phyloP scores from a whole-genome alignment of 2,329 filamentous ascomycete genomes.

The Penicillium sp. region DNA sequence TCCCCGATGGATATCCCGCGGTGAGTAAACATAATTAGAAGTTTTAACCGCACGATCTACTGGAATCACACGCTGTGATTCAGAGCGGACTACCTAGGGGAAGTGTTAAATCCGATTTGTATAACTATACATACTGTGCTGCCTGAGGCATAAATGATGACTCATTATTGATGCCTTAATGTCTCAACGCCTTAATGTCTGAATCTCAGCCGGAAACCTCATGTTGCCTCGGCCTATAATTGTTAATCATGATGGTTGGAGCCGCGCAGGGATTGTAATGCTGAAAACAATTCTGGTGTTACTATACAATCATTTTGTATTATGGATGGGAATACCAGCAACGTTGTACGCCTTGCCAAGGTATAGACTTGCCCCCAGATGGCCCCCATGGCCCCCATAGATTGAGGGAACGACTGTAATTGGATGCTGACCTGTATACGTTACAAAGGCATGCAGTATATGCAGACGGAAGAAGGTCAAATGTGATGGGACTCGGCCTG shows the following conservation, averaged over 20 bases:
- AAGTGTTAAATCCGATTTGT: neutral
- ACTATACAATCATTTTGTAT: neutral
- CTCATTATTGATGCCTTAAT: neutral
- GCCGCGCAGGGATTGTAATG: neutral
- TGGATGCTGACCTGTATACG: neutral
- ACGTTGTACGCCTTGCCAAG: slow-evolving; percentile 4
- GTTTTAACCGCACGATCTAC: neutral
- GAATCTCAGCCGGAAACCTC: neutral
- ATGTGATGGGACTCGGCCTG: slow-evolving; percentile 14
- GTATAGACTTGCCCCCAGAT: neutral
- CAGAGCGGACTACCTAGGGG: neutral
- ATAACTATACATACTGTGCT: accelerated
- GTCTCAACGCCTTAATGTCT: neutral
- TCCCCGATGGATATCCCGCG: slow-evolving; percentile 1
- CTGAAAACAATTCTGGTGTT: neutral
- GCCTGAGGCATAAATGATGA: neutral
- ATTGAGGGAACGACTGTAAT: neutral
- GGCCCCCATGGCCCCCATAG: neutral
- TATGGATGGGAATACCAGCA: neutral
- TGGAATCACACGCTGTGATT: neutral
- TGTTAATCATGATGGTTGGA: neutral
- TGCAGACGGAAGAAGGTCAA: slow-evolving; percentile 15
- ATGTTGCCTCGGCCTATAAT: neutral
- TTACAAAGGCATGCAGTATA: slow-evolving; percentile 9
- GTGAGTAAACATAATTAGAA: neutral